Conservation (phyloP, 805 yeast genomes). For the Metschnikowia baotianmanensis region DNA sequence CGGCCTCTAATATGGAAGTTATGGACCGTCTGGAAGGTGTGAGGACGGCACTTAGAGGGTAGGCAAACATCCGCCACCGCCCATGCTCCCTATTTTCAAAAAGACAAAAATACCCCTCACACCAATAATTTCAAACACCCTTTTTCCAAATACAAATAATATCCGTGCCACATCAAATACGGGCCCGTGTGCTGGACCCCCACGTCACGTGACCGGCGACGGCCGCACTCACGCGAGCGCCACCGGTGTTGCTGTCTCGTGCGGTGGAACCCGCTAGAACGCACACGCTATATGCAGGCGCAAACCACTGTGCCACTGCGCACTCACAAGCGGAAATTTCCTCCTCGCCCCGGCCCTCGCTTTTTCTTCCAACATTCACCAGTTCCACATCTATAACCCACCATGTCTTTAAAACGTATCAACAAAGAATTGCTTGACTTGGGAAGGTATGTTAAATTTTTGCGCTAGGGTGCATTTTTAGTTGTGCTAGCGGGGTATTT, state of each 20-base stretch:
- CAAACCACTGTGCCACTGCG: conserved; percentile 14
- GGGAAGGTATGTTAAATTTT: conserved; percentile 68
- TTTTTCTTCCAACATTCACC: conserved; percentile 12
- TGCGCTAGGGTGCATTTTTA: too few species aligned
- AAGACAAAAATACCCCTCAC: too few species aligned
- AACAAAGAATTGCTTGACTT: conserved; percentile 93
- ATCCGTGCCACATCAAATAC: too few species aligned
- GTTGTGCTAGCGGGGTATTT: too few species aligned
- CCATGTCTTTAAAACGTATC: conserved; percentile 92
- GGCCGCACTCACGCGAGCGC: not conserved
- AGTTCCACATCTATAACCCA: conserved; percentile 12
- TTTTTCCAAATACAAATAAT: too few species aligned
- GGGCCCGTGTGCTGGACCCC: not conserved
- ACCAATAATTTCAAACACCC: too few species aligned
- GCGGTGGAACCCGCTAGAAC: conserved; percentile 20
- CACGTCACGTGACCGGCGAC: conserved; percentile 4
- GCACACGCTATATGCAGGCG: conserved; percentile 14
- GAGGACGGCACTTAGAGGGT: too few species aligned
- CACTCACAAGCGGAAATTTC: conserved; percentile 20
- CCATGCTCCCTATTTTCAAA: too few species aligned
- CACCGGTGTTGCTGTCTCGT: conserved; percentile 14
- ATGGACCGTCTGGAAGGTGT: too few species aligned
- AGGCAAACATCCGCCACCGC: too few species aligned
- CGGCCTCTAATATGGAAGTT: too few species aligned
- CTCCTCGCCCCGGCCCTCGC: conserved; percentile 15